Base-by-base conservation (phyloP, 257 asterid genomes). In the Salvia miltiorrhiza region DNA sequence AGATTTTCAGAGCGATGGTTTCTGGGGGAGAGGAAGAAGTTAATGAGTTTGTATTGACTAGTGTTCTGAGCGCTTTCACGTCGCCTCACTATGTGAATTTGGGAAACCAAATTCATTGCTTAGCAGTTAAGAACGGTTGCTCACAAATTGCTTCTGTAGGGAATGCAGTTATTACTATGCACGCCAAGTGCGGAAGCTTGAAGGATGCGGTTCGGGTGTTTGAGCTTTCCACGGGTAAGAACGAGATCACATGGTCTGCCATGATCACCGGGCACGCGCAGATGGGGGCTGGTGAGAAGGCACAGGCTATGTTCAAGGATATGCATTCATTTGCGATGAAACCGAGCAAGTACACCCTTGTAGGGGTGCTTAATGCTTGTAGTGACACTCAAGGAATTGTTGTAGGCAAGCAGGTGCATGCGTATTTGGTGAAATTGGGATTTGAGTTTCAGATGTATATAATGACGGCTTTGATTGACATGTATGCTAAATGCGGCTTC, bases 171-270 rank as follows among this genome's bases (percentile, higher is more conserved):
- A 92, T 92, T 50, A 92, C 98, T 3, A 89, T 92, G 96, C 89
- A 89, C 49, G 76, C 95, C 0, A 92, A 92, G 77, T 89, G 96
- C 63, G 88, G 92, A 58, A 80, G 74, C 57, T 74, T 89, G 55
- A 71, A 67, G 7, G 87, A 84, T 53, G 87, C 98, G 0, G 77
- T 79, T 64, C 60, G 24, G 40, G 83, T 77, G 13, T 92, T 87
- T 68, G 87, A 85, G 84, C 76, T 77, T 47, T 82, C 83, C 0
- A 59, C 72, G 43, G 80, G 73, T 50, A 85, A 80, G 82, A 87
- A 92, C 65, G 70, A 90, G 1, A 89, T 92, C 63, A 85, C 97
- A 0, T 92, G 96, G 98, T 89, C 98, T 69, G 98, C 98, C 0
- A 77, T 92, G 90, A 80, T 89, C 30, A 92, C 98, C 9, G 98